Percentiles rank a stretch among this genome's conserved stretches.
These are phyloP conservation scores for Ceratonia siliqua DNA, from an alignment of 306 rosid species.

Conservation along the genomic window DNA sequence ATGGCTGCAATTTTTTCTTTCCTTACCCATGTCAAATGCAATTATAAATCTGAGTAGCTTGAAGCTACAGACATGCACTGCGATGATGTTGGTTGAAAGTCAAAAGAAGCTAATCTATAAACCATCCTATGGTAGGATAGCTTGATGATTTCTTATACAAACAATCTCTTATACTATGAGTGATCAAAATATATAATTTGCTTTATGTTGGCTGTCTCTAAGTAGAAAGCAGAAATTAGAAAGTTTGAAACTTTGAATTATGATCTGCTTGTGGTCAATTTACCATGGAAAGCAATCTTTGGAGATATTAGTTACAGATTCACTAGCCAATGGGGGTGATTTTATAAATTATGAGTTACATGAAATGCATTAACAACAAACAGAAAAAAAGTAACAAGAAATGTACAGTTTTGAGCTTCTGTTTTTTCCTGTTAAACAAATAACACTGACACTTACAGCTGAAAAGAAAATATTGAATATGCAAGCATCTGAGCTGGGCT, in stretches of 20 bases:
- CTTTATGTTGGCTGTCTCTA: not conserved
- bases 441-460: not conserved
- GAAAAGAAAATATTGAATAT: not conserved
- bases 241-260: not conserved
- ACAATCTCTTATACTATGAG: not conserved
- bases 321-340: not conserved
- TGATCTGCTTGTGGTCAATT: not conserved
- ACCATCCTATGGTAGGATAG: slow-evolving; percentile 1
- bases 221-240: not conserved
- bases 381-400: not conserved
- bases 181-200: not conserved
- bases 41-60: slow-evolving; percentile 22
- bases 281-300: not conserved
- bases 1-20: not conserved
- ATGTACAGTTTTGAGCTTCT: not conserved
- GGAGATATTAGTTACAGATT: not conserved
- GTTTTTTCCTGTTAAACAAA: not conserved
- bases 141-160: slow-evolving; percentile 1
- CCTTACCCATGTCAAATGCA: slow-evolving; percentile 3
- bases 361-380: not conserved
- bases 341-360: too few relatives aligned
- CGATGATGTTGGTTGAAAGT: slow-evolving; percentile 31
- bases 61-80: slow-evolving; percentile 28
- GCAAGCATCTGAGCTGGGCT: not conserved
- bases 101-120: slow-evolving; percentile 17